Evolutionary conservation across 208 protist species (phyloP).

Genomic region (Leishmania turanica): DNA sequence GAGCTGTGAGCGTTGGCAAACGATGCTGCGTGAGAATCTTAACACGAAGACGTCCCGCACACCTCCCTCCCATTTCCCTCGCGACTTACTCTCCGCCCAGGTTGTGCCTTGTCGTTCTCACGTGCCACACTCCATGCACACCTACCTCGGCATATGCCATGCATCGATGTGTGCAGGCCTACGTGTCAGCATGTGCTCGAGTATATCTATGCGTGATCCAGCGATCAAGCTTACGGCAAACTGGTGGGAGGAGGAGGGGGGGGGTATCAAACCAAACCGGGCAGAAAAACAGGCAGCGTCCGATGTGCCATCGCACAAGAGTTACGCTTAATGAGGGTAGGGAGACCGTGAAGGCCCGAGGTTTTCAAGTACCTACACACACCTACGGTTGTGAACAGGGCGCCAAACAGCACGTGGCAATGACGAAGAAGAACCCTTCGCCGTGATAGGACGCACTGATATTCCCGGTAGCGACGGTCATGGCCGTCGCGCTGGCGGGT

Average conservation of each 20-base stretch:
- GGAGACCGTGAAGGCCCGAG: constrained; percentile 47
- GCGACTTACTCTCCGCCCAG: background rate
- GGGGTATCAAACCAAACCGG: background rate
- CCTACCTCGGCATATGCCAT: background rate
- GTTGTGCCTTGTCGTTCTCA: background rate
- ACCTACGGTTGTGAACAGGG: constrained; percentile 42
- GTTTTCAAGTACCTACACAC: constrained; percentile 65
- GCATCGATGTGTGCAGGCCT: background rate
- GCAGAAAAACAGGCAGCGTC: background rate
- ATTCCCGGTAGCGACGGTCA: constrained; percentile 40
- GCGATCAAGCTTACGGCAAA: background rate
- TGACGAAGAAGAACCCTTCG: constrained; percentile 68
- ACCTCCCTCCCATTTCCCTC: background rate
- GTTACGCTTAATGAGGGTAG: constrained; percentile 74
- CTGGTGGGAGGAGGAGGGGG: background rate
- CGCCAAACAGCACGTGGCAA: constrained; percentile 45
- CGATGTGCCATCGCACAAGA: background rate
- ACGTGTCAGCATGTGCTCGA: background rate
- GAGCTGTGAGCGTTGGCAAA: background rate
- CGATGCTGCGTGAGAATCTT: background rate
- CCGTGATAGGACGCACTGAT: constrained; percentile 66
- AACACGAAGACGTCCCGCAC: background rate
- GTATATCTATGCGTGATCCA: background rate
- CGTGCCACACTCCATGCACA: background rate
- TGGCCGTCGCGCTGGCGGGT: constrained; percentile 63